These are phyloP conservation scores for Urtica urens DNA, from an alignment of 306 rosid genomes.

Conservation along the genomic window DNA sequence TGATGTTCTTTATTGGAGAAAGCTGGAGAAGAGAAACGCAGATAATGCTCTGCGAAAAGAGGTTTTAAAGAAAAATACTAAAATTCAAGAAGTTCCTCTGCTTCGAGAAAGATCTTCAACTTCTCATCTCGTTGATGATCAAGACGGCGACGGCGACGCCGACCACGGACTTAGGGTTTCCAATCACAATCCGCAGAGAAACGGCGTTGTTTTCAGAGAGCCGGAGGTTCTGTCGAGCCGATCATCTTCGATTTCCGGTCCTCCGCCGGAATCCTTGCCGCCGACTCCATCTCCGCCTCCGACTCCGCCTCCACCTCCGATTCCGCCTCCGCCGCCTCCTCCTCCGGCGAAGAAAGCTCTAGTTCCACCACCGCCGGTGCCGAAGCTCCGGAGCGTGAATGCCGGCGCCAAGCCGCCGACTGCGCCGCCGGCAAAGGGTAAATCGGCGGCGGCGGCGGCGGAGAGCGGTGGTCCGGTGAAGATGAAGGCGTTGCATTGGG, in stretches of 20 bases:
- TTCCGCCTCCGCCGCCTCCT: conserved; percentile 16
- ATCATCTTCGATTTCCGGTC: conserved; percentile 9
- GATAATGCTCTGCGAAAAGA: neutral
- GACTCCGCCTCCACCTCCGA: conserved; percentile 11
- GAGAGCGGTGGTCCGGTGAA: conserved; percentile 38
- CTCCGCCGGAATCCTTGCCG: conserved; percentile 17
- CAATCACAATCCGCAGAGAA: neutral
- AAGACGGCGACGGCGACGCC: neutral
- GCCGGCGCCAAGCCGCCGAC: conserved; percentile 45
- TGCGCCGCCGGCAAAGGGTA: conserved; percentile 19
- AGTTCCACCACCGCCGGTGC: conserved; percentile 10
- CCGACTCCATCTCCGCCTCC: conserved; percentile 16
- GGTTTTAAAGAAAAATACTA: conserved; percentile 5
- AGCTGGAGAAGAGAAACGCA: conserved; percentile 36
- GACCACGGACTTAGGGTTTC: conserved; percentile 4
- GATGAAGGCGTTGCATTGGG: conserved; percentile 88
- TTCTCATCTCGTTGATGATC: conserved; percentile 27
- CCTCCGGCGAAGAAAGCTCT: conserved; percentile 24
- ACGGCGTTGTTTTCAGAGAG: conserved; percentile 15
- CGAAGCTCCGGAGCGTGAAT: conserved; percentile 28
- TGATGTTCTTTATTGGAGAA: conserved; percentile 87
- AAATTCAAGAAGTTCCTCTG: conserved; percentile 53
- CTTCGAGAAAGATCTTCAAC: conserved; percentile 73
- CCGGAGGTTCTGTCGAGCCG: conserved; percentile 12
- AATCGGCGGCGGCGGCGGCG: conserved; percentile 16